Base-by-base conservation (phyloP, 169 alveolate species). In the Perkinsus olseni region DNA sequence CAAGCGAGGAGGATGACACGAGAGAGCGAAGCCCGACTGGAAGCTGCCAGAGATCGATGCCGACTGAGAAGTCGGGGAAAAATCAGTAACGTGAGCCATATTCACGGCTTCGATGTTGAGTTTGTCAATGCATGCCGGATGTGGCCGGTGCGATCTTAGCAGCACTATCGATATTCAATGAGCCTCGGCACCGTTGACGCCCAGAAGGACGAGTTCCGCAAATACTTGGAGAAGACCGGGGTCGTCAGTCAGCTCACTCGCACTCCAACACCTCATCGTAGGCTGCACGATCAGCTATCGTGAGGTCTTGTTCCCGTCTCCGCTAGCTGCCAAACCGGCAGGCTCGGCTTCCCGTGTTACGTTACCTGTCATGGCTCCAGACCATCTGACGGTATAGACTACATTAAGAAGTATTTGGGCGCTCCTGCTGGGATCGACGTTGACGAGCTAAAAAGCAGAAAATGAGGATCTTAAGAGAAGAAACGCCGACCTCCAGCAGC, bases 371-470 rank as follows among this genome's bases (percentile, higher is more conserved):
- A 11, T 40, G 3, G 21, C 50, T 40, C 11, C 91, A 96, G 96
- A 91, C 98, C 98, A 74, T 38, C 93, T 17, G 95, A 96, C 95
- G 98, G 98, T 24, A 94, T 97, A 74, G 98, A 97, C 95, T 96
- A 94, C 95, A 96, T 97, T 93, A 97, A 96, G 93, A 96, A 96
- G 92, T 96, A 96, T 92, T 93, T 97, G 93, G 98, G 98, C 40
- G 96, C 98, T 50, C 98, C 98, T 24, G 94, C 97, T 74, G 98
- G 97, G 74, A 95, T 97, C 91, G 98, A 96, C 93, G 97, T 96
- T 38, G 98, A 96, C 74, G 95, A 95, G 93, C 95, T 97, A n/a
- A 34, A 96, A 96, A 93, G 96, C 96, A 24, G 98, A 97, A 91
- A 96, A 96, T 94, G 98, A 96, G 92, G 97, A 96, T 90, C 95